Evolutionary conservation across 1,139 yeast genomes (phyloP), one percentile per base, ranked within the genome.

Genomic region (Protomyces inouyei): DNA sequence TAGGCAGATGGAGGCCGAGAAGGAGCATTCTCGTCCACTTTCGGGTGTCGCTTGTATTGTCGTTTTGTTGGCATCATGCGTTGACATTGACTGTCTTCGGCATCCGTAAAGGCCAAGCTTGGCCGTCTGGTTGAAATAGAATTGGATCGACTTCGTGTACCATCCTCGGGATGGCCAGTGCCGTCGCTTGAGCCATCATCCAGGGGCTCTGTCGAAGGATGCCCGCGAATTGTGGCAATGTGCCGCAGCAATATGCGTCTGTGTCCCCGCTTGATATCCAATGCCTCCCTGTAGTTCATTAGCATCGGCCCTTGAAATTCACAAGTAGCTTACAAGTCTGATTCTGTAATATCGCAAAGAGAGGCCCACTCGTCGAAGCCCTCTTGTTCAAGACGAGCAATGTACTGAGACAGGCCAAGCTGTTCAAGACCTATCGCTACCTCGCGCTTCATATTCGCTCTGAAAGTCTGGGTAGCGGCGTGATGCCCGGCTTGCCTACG

Each of bases 11-110:
- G 52, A 4, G 65, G 65, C 23, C 59, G 21, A 9, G 43, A 18
- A 12, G 65, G 65, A 6, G 65, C 65, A 35, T 63, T 57, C 38
- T 51, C 56, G 52, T 63, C 65, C 25, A 64, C 35, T 55, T 63
- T 51, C n/a, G 61, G 57, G 35, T 55, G 56, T 23, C 60, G 52
- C 54, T 51, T 55, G 36, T 57, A 38, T n/a, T 46, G 38, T 35
- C 55, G 54, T 46, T 54, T 53, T 14, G 40, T 36, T 6, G 57
- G 61, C 16, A 36, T 37, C 16, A 52, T 14, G 14, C 25, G 45
- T 25, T 16, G 48, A 45, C 12, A 45, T 36, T 9, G 57, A 18
- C 36, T 38, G 36, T 14, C 48, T 5, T 43, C 48, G 14, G 21
- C 18, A 21, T 16, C 48, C 5, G 18, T 18, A 16, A 12, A n/a